These are phyloP conservation scores for Nicotiana otophora DNA, from an alignment of 257 asterid genomes.

Conservation along the genomic window DNA sequence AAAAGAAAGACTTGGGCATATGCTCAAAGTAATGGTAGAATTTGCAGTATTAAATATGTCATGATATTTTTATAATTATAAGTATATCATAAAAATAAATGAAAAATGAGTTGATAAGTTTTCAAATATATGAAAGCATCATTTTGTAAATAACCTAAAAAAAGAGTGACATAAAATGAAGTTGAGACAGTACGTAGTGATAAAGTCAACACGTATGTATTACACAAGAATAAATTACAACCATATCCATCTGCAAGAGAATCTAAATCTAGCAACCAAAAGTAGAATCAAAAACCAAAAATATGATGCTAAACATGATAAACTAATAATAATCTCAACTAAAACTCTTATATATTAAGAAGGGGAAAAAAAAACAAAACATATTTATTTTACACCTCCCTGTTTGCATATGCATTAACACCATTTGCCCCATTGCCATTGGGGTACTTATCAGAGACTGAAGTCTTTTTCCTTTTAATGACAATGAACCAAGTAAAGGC, in stretches of 20 bases:
- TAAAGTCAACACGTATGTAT: neutral
- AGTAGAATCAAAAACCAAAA: neutral
- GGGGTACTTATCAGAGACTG: neutral
- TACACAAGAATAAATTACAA: neutral
- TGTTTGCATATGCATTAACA: neutral
- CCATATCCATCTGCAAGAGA: neutral
- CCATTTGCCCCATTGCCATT: neutral
- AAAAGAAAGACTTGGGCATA: too few species aligned
- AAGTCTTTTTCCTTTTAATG: neutral
- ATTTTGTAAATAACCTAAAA: neutral
- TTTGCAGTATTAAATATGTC: neutral
- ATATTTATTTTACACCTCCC: neutral
- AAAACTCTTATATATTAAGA: neutral
- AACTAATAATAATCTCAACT: neutral
- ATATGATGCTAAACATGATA: neutral
- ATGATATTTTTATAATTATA: neutral
- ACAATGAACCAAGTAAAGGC: conserved; percentile 12
- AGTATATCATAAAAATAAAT: neutral
- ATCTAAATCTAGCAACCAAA: neutral
- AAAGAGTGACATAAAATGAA: neutral
- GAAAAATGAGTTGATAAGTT: too few species aligned
- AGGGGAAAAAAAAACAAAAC: neutral
- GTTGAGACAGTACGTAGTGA: neutral
- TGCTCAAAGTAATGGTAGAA: neutral
- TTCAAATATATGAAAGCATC: too few species aligned